phyloP scores from a whole-genome alignment of 306 rosid genomes.

The Dryas drummondii region DNA sequence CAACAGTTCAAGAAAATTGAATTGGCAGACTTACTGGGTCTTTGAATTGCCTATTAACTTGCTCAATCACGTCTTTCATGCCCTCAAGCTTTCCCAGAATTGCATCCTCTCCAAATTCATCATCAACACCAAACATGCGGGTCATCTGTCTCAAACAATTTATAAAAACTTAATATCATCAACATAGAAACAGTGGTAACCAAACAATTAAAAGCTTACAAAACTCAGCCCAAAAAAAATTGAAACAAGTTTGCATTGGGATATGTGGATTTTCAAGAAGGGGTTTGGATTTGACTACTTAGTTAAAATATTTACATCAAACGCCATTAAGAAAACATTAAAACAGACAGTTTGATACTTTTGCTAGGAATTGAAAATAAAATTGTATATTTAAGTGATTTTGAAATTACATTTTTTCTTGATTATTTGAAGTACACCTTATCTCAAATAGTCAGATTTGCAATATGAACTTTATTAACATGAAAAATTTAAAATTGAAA shows the following conservation, averaged over 20 bases:
- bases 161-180: slow-evolving; percentile 14
- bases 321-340: background rate
- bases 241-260: background rate
- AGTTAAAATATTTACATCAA: background rate
- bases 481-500: background rate
- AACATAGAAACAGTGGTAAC: background rate
- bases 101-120: slow-evolving; percentile 94
- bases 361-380: no score
- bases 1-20: background rate
- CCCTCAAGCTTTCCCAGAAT: slow-evolving; percentile 90
- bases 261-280: background rate
- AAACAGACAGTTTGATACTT: no score
- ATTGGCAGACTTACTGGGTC: slow-evolving; percentile 68
- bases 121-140: slow-evolving; percentile 88
- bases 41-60: slow-evolving; percentile 93
- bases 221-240: background rate
- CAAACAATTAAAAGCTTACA: slow-evolving; percentile 15
- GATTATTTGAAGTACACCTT: background rate
- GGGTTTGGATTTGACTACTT: background rate
- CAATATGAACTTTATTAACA: background rate
- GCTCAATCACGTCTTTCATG: slow-evolving; percentile 93
- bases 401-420: no score
- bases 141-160: slow-evolving; percentile 59
- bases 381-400: no score
- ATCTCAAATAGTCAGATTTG: background rate